These are phyloP conservation scores for Phytophthora capsici DNA, from an alignment of 352 stramenopile species.

Conservation along the genomic window DNA sequence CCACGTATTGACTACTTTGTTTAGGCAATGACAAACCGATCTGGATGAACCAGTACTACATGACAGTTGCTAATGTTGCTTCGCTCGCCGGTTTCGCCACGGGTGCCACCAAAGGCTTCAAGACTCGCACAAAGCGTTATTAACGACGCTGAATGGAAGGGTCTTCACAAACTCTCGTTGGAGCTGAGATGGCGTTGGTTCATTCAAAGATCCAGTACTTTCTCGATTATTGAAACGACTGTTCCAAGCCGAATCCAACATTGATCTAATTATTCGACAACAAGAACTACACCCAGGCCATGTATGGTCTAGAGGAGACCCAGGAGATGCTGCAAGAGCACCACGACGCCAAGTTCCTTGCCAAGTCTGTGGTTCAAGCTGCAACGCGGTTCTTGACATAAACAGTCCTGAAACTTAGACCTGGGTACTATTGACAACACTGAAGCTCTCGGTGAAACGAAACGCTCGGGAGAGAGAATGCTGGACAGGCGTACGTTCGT, in stretches of 20 bases:
- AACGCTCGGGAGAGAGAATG: constrained; percentile 91
- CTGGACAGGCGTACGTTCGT: constrained; percentile 94
- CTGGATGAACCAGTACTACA: too few relatives aligned
- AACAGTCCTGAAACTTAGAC: constrained; percentile 93
- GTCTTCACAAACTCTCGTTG: constrained; percentile 73
- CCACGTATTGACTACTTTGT: constrained; percentile 63
- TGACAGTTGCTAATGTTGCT: too few relatives aligned
- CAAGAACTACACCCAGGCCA: constrained; percentile 72
- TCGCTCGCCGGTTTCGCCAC: constrained; percentile 59
- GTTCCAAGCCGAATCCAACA: constrained; percentile 56
- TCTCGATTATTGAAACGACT: constrained; percentile 75
- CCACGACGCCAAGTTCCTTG: constrained; percentile 76
- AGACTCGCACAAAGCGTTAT: constrained; percentile 49
- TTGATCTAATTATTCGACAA: constrained; percentile 69
- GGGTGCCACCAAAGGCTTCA: constrained; percentile 52
- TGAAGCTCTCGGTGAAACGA: constrained; percentile 64
- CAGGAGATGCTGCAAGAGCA: constrained; percentile 79
- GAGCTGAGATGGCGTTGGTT: constrained; percentile 67
- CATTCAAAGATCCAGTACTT: constrained; percentile 75
- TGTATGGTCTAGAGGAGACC: constrained; percentile 86
- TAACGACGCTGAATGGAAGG: constrained; percentile 61
- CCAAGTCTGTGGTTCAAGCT: constrained; percentile 91
- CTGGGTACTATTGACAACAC: constrained; percentile 84
- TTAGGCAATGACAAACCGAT: too few relatives aligned
- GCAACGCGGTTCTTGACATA: constrained; percentile 94